A percentile compares a stretch with the other conserved stretches of the same genome.
These are phyloP conservation scores for Fusarium longipes DNA, from an alignment of 2,329 filamentous ascomycete genomes.

Conservation along the genomic window DNA sequence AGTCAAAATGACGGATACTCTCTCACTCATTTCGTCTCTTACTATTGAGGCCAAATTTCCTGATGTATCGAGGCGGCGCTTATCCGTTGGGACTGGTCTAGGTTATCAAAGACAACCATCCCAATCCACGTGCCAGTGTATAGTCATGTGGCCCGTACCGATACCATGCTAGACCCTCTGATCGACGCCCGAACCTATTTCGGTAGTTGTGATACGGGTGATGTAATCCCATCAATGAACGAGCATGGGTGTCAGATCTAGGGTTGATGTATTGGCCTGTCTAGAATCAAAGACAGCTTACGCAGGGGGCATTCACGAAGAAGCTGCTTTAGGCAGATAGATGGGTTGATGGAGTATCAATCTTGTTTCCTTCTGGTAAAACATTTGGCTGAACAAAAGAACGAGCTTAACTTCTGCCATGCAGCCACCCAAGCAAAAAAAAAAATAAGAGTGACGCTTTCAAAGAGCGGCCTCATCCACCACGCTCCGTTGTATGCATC, in stretches of 20 bases:
- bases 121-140: constrained; percentile 30
- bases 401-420: constrained; percentile 18
- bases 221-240: constrained; percentile 36
- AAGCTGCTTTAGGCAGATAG: background rate
- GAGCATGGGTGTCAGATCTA: background rate
- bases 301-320: background rate
- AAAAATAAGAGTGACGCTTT: constrained; percentile 34
- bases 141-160: constrained; percentile 37
- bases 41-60: background rate
- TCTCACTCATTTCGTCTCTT: background rate
- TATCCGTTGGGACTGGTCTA: constrained; percentile 4
- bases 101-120: constrained; percentile 16
- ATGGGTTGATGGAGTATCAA: constrained; percentile 1
- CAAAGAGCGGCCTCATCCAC: constrained; percentile 21
- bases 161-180: constrained; percentile 33
- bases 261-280: background rate
- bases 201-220: constrained; percentile 30
- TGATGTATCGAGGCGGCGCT: background rate
- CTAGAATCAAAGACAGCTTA: background rate
- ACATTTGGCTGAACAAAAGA: constrained; percentile 18
- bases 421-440: constrained; percentile 17
- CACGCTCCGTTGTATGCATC: constrained; percentile 20
- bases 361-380: constrained; percentile 3
- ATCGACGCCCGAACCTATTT: constrained; percentile 35
- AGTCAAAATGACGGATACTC: background rate